Base-by-base conservation (phyloP, 164 flowering plant genomes). In the Piper betle region DNA sequence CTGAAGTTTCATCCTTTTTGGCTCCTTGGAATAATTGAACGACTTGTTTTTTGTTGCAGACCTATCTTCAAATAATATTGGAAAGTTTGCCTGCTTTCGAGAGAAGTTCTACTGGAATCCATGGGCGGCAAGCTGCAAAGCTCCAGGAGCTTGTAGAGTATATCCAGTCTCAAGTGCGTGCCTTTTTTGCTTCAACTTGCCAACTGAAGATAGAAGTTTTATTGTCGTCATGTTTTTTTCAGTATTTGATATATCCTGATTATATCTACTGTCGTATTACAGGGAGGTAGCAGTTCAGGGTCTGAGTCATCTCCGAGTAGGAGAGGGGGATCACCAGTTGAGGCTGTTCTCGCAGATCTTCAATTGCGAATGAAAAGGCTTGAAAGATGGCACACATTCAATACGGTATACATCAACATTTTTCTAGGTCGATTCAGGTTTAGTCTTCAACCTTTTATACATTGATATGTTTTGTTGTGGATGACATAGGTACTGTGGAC, bases 81-180 rank as follows among this genome's bases (percentile, higher is more conserved):
- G 99, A 93, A 72, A 84, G 77, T 60, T 78, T 85, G 55, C 95
- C 97, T 38, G 77, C 79, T 13, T 37, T 71, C 40, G 88, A 82
- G 69, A 82, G 91, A 67, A 78, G 71, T 77, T 79, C 86, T 6
- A 76, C 73, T 16, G 94, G 89, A 40, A 84, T 90, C 65, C 88
- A 83, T 62, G 64, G 80, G 64, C 94, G 81, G 52, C 99, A 88
- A 73, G 88, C 96, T 74, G 80, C 85, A 61, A 85, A 82, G 72
- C 69, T 93, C 77, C 99, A 93, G 68, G 96, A 91, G 68, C 86
- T 93, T 64, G 88, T 90, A 48, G 95, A 93, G 55, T 77, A 73
- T 64, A 87, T 93, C 69, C 95, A 82, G 72, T 80, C 97, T 71
- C 99, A 90, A 94, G 98, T 92, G 77, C 25, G 48, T 69, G 13